Base-by-base conservation (phyloP, 352 stramenopile genomes). In the Phytophthora lateralis region DNA sequence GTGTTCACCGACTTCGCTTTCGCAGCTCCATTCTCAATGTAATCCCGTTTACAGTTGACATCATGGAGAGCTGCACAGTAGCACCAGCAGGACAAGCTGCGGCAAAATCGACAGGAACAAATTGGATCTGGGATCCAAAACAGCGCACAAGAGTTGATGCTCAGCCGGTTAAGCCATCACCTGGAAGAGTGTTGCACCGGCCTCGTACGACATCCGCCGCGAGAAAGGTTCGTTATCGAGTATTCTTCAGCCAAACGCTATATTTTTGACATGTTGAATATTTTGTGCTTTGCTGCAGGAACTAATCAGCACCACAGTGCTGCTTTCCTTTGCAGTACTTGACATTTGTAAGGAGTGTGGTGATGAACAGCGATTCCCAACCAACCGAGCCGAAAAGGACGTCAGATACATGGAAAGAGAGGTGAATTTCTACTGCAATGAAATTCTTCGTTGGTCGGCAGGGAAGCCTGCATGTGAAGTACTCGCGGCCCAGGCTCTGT, bases 391-490 rank as follows among this genome's bases (percentile, higher is more conserved):
- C 2, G 47, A 49, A 11, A 71, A 70, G 38, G 51, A 65, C 10
- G 41, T 87, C 39, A 70, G 77, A 49, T 73, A 75, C 32, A 63
- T 91, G 51, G 82, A 88, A 38, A 76, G 83, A 11, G 82, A 93
- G 26, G 54, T 88, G 11, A 75, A 90, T 7, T 91, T 89, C 68
- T 95, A 89, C 48, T 86, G 75, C 59, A 91, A 89, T 32, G 85
- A 95, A 54, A 79, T 94, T 53, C 35, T 65, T 26, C 71, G 69
- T 3, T 51, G 80, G 43, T 69, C 64, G 14, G 61, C 59, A 15
- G 54, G 29, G 0, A 69, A 73, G 4, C 44, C 65, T 14, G 59
- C 64, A 38, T 63, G 61, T 51, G 55, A 71, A 30, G 55, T 80
- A 5, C 39, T 85, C 7, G 42, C 77, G 2, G 65, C 69, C 7